phyloP scores from a whole-genome alignment of 2,329 filamentous ascomycete genomes.

The Hypomyces rosellus region DNA sequence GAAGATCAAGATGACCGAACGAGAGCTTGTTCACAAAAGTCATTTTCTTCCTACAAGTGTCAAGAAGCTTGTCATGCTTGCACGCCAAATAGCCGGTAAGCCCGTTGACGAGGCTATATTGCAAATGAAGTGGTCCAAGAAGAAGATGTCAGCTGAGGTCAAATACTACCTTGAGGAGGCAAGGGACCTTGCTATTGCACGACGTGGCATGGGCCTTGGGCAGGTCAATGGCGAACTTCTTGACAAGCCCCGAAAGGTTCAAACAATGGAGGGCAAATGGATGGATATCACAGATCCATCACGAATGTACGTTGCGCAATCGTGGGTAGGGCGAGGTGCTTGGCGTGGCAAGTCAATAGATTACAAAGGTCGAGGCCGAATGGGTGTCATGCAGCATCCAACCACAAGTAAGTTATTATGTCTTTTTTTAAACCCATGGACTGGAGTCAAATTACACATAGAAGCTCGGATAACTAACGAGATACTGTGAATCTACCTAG shows the following conservation, averaged over 20 bases:
- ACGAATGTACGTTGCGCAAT: constrained; percentile 84
- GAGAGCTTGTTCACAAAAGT: constrained; percentile 52
- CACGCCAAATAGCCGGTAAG: constrained; percentile 87
- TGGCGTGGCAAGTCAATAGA: constrained; percentile 54
- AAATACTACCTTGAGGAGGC: constrained; percentile 73
- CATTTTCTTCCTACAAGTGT: constrained; percentile 73
- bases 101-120: constrained; percentile 86
- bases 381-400: constrained; percentile 62
- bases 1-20: constrained; percentile 59
- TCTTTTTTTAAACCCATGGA: not conserved
- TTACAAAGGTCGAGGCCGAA: constrained; percentile 68
- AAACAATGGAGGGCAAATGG: constrained; percentile 68
- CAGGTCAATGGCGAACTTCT: constrained; percentile 34
- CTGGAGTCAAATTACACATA: not conserved
- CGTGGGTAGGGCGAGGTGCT: constrained; percentile 79
- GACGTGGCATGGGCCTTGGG: constrained; percentile 76
- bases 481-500: constrained; percentile 33
- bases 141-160: constrained; percentile 81
- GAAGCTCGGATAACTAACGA: not conserved
- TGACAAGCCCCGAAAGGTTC: constrained; percentile 45
- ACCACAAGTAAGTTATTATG: constrained; percentile 62
- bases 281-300: constrained; percentile 66
- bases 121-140: constrained; percentile 94
- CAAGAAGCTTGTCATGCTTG: constrained; percentile 85
- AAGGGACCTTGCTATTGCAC: constrained; percentile 71